These are phyloP conservation scores for Hypoxylon sp. DNA, from an alignment of 2,329 filamentous ascomycete species.

Conservation along the genomic window DNA sequence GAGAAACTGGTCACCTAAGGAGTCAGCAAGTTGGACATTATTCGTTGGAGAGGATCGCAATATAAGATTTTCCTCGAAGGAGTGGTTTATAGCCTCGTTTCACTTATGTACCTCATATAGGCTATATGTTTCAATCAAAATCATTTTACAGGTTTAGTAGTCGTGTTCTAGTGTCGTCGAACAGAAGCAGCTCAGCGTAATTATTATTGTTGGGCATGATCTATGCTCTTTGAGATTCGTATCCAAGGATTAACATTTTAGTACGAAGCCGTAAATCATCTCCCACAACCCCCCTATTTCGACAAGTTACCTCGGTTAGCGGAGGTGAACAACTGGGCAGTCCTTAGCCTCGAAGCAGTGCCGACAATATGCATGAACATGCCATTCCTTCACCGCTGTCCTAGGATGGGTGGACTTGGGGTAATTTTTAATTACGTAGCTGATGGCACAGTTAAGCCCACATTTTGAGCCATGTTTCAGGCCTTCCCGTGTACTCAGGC, in stretches of 20 bases:
- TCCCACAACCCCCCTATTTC: neutral
- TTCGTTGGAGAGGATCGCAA: conserved; percentile 81
- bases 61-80: conserved; percentile 62
- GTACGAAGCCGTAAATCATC: neutral
- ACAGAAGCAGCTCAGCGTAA: neutral
- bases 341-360: neutral
- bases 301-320: neutral
- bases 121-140: conserved; percentile 1
- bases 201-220: neutral
- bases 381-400: neutral
- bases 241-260: neutral
- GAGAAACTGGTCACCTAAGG: conserved; percentile 83
- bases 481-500: neutral
- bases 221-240: neutral
- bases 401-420: neutral
- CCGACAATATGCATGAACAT: neutral
- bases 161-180: neutral
- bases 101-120: conserved; percentile 1
- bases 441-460: neutral
- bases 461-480: conserved; percentile 6
- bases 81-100: neutral
- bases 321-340: neutral
- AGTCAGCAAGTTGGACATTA: conserved; percentile 87
- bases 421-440: neutral
- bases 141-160: neutral